A percentile compares a stretch with the other conserved stretches of the same genome.
phyloP scores from a whole-genome alignment of 2,329 filamentous ascomycete genomes.

The Clarireedia monteithiana region DNA sequence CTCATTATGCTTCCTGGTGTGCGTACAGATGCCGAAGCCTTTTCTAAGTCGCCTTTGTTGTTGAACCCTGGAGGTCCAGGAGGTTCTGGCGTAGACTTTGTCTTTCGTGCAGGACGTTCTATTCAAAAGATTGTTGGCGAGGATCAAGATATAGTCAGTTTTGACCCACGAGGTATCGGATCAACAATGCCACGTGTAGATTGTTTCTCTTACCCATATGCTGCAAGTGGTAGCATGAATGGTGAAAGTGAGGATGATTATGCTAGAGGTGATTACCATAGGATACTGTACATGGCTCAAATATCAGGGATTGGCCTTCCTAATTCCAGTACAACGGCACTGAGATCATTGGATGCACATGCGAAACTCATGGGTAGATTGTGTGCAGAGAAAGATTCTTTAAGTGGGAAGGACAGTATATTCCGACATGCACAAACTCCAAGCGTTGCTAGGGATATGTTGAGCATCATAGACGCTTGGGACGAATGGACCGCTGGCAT shows the following conservation, averaged over 20 bases:
- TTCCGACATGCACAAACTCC: constrained; percentile 27
- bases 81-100: constrained; percentile 33
- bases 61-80: constrained; percentile 42
- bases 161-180: constrained; percentile 44
- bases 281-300: constrained; percentile 14
- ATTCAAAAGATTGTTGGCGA: constrained; percentile 33
- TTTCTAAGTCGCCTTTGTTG: constrained; percentile 34
- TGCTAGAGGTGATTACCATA: constrained; percentile 32
- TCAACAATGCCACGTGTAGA: constrained; percentile 42
- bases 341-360: constrained; percentile 39
- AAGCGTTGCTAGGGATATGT: constrained; percentile 32
- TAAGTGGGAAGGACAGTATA: constrained; percentile 24
- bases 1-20: constrained; percentile 20
- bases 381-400: constrained; percentile 31
- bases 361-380: constrained; percentile 35
- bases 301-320: constrained; percentile 31
- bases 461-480: constrained; percentile 30
- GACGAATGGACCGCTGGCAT: constrained; percentile 20
- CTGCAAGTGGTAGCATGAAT: constrained; percentile 20
- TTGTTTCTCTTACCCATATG: constrained; percentile 37
- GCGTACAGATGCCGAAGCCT: constrained; percentile 19
- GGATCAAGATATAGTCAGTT: constrained; percentile 39
- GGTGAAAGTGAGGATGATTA: constrained; percentile 26
- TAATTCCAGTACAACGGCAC: constrained; percentile 39
- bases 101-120: constrained; percentile 20